Conservation (phyloP, 73 alveolate species). For the Paramecium pentaurelia region DNA sequence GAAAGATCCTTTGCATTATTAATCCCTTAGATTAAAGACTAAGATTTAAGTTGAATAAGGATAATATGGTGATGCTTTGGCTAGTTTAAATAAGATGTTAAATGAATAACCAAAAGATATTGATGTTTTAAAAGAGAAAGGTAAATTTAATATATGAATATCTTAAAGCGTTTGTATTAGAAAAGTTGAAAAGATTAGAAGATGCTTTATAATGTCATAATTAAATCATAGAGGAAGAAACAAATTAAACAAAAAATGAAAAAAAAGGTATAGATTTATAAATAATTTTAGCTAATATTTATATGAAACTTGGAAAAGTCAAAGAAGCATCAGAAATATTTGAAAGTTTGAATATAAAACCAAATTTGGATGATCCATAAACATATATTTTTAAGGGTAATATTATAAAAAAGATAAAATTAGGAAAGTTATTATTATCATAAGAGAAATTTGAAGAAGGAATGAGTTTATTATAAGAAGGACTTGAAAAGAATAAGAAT, state of each 20-base stretch:
- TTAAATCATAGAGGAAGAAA: background rate
- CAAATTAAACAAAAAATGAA: background rate
- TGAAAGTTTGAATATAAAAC: background rate
- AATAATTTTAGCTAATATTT: background rate
- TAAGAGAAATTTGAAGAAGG: background rate
- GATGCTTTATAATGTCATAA: background rate
- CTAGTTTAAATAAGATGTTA: background rate
- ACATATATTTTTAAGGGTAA: background rate
- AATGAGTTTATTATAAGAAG: background rate
- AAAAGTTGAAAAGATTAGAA: background rate
- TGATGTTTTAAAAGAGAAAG: background rate
- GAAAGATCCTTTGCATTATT: background rate
- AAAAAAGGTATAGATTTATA: background rate
- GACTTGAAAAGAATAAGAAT: background rate
- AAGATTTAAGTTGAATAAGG: background rate
- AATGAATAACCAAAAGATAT: background rate
- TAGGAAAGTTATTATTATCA: background rate
- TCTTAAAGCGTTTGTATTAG: background rate
- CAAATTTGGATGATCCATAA: background rate
- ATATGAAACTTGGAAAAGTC: background rate
- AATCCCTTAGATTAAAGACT: background rate
- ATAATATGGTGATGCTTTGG: background rate
- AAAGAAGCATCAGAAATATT: background rate
- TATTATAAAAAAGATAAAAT: background rate
- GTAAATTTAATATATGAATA: background rate